Evolutionary conservation across 129 eudicot species (phyloP), one percentile per base, ranked within the genome.

Genomic region (Centrapalus pauciflorus): DNA sequence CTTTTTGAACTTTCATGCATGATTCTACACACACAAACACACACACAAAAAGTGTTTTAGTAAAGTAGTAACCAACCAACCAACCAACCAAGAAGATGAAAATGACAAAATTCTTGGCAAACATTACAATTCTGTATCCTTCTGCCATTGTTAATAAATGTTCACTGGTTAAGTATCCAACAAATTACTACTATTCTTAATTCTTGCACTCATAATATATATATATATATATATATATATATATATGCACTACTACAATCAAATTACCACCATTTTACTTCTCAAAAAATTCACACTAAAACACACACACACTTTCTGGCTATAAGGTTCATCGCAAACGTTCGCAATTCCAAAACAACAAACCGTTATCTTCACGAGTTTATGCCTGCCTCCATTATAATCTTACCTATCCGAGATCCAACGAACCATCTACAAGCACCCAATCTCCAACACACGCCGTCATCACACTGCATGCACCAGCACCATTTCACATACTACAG

Each of bases 231-330:
- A 40, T 12, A 40, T 38, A 38, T 38, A 38, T 38, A 34, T 34
- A 34, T 34, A 41, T 41, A 74, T 32, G 30, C 58, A 40, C 66
- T 55, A 64, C 37, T 55, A 64, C 37, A 73, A 61, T 61, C 77
- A 62, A 72, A 72, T 72, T 62, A 61, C 77, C 14, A 35, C 1
- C 70, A 49, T 64, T n/a, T 51, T 46, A 12, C 10, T 32, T 57
- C 57, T 67, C 25, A 35, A 66, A 57, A 56, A 57, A 9, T 1
- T 48, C 69, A 75, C 57, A 68, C 79, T 38, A 65, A 65, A 74
- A 64, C 66, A 55, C 57, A 73, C 60, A 40, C 73, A 66, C 74
- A 57, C 79, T 54, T n/a, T n/a, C n/a, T n/a, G n/a, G n/a, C n/a
- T n/a, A n/a, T n/a, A n/a, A 64, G 7, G 64, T 73, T 40, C 66